Conservation (phyloP, 1,284 basidiomycete genomes). For the Pisolithus thermaeus region DNA sequence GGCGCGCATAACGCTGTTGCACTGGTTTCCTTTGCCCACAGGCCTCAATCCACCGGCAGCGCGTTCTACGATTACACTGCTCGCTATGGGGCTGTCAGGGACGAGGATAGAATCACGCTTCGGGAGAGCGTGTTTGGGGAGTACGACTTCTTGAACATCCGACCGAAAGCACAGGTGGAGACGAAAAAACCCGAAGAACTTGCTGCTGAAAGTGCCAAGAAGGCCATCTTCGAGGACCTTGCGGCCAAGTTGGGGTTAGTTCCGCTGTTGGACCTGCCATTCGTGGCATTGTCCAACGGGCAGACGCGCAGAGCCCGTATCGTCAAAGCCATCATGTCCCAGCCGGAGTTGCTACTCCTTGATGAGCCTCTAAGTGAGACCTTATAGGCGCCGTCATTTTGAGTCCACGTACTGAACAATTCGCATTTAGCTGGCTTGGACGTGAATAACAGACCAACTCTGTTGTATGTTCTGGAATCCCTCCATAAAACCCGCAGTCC, state of each 20-base stretch:
- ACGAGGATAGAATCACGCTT: constrained; percentile 74
- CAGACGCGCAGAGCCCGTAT: constrained; percentile 89
- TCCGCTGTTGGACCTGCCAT: constrained; percentile 70
- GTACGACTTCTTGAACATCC: constrained; percentile 29
- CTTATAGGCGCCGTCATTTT: constrained; percentile 6
- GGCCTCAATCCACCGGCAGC: constrained; percentile 48
- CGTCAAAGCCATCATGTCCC: constrained; percentile 66
- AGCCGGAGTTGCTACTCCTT: constrained; percentile 70
- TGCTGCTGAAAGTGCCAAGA: constrained; percentile 15
- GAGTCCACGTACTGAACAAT: constrained; percentile 5
- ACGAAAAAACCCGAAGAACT: constrained; percentile 16
- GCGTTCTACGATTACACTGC: constrained; percentile 92
- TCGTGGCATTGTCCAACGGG: constrained; percentile 84
- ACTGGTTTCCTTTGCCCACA: constrained; percentile 72
- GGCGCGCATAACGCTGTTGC: constrained; percentile 51
- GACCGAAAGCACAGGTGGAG: constrained; percentile 15
- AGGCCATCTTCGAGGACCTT: constrained; percentile 44
- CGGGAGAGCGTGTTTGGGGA: constrained; percentile 65
- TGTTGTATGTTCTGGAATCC: constrained; percentile 52
- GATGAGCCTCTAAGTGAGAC: constrained; percentile 79
- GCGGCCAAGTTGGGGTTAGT: constrained; percentile 50
- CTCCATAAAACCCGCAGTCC: constrained; percentile 51
- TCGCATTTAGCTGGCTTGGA: constrained; percentile 64
- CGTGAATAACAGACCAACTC: constrained; percentile 47
- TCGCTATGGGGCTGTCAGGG: constrained; percentile 80